Percentiles rank a stretch among this genome's conserved stretches.
Conservation (phyloP, 352 stramenopile genomes). For the Aphanomyces cochlioides region DNA sequence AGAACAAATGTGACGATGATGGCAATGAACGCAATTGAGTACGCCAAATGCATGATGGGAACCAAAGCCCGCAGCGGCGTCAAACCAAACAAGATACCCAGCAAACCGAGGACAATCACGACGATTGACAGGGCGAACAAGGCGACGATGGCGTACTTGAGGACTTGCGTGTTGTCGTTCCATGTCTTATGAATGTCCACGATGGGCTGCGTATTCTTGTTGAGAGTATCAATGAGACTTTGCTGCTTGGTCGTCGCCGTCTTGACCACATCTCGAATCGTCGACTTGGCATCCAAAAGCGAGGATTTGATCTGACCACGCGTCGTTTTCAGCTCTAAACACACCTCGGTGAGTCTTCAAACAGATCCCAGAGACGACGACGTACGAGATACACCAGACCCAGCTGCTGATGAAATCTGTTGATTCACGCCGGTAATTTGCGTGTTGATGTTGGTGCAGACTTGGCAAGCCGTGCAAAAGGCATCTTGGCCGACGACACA, state of each 20-base stretch:
- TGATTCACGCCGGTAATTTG: slow-evolving; percentile 34
- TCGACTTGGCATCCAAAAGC: slow-evolving; percentile 41
- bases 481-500: slow-evolving; percentile 34
- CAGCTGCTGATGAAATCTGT: slow-evolving; percentile 45
- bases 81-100: slow-evolving; percentile 60
- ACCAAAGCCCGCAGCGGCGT: slow-evolving; percentile 57
- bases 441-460: slow-evolving; percentile 43
- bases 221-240: slow-evolving; percentile 36
- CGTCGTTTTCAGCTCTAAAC: not conserved
- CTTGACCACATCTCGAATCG: slow-evolving; percentile 43
- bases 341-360: too few species aligned
- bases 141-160: slow-evolving; percentile 44
- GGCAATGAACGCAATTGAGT: slow-evolving; percentile 61
- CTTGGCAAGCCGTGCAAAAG: slow-evolving; percentile 39
- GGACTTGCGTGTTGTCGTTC: slow-evolving; percentile 42
- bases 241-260: slow-evolving; percentile 36
- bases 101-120: slow-evolving; percentile 48
- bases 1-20: slow-evolving; percentile 61
- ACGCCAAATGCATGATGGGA: slow-evolving; percentile 69
- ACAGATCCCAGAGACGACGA: slow-evolving; percentile 34
- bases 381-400: slow-evolving; percentile 38
- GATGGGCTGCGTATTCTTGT: slow-evolving; percentile 37
- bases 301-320: not conserved
- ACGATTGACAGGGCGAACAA: slow-evolving; percentile 52
- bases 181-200: slow-evolving; percentile 34